phyloP scores from a whole-genome alignment of 257 asterid genomes.

The Solanum stenotomum region DNA sequence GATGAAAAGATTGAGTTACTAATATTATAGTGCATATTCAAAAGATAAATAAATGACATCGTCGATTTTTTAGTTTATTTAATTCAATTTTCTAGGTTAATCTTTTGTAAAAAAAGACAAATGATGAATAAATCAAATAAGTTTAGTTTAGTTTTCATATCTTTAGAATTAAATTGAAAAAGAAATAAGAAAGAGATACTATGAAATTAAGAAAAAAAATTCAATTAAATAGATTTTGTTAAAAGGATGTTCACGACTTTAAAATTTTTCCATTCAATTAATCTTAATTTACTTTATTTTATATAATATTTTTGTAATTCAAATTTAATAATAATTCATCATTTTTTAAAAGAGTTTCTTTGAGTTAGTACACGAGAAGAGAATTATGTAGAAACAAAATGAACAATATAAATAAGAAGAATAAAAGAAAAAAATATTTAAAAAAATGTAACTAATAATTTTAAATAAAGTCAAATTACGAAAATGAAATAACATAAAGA shows the following conservation, averaged over 20 bases:
- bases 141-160: too few species aligned
- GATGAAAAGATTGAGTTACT: neutral
- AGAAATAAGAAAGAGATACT: neutral
- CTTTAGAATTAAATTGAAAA: neutral
- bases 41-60: neutral
- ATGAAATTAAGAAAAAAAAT: neutral
- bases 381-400: neutral
- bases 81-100: neutral
- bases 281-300: too few species aligned
- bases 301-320: too few species aligned
- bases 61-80: neutral
- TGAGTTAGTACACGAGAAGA: neutral
- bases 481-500: neutral
- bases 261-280: neutral
- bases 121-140: neutral
- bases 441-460: neutral
- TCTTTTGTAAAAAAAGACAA: too few species aligned
- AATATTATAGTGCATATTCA: neutral
- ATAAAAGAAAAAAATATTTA: too few species aligned
- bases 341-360: neutral
- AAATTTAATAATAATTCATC: too few species aligned
- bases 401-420: neutral
- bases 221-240: neutral
- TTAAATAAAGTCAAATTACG: neutral
- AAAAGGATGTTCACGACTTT: neutral